Evolutionary conservation across 768 basidiomycete genomes (phyloP).

Genomic region (Xanthoconium purpureum): DNA sequence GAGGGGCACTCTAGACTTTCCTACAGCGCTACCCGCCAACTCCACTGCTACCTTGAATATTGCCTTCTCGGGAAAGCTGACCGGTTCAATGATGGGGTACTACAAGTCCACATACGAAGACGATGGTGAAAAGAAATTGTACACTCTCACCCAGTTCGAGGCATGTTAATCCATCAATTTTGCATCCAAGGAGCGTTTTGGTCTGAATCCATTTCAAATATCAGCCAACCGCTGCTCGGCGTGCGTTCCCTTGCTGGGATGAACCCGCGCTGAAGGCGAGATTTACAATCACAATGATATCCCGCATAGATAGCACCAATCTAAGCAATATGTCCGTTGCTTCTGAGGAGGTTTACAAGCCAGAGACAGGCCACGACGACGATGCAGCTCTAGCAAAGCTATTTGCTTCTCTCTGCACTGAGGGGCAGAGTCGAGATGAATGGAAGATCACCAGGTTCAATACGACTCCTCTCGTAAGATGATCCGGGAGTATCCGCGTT

Average conservation of each 20-base stretch:
- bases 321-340: conserved; percentile 84
- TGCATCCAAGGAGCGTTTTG: background rate
- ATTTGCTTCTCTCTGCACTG: conserved; percentile 38
- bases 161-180: conserved; percentile 31
- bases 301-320: conserved; percentile 69
- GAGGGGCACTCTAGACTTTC: conserved; percentile 60
- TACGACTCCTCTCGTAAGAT: conserved; percentile 64
- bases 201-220: background rate
- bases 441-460: conserved; percentile 87
- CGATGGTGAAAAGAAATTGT: conserved; percentile 61
- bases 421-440: conserved; percentile 34
- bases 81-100: conserved; percentile 76
- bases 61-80: conserved; percentile 66
- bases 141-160: conserved; percentile 89
- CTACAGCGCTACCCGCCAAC: conserved; percentile 56
- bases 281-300: conserved; percentile 73
- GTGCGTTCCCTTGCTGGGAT: conserved; percentile 89
- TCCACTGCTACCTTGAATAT: conserved; percentile 70
- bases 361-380: conserved; percentile 28
- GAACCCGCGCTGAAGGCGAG: conserved; percentile 90
- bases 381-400: conserved; percentile 39
- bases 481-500: background rate
- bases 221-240: conserved; percentile 82
- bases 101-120: conserved; percentile 67
- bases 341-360: conserved; percentile 51